A percentile compares a stretch with the other conserved stretches of the same genome.
Evolutionary conservation across 768 basidiomycete species (phyloP).

Genomic region (Suillus alpinus): DNA sequence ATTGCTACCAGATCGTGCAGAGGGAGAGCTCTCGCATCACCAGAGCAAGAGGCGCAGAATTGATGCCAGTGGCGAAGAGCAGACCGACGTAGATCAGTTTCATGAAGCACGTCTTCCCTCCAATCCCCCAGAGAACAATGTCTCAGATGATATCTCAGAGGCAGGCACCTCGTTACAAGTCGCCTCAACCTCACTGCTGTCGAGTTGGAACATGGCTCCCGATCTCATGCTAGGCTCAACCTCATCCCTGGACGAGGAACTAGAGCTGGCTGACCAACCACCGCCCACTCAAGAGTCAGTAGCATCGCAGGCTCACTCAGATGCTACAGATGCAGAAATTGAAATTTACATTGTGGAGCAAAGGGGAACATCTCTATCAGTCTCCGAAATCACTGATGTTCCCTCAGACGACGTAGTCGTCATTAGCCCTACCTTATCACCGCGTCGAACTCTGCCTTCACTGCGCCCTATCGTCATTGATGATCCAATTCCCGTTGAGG

Average conservation of each 20-base stretch:
- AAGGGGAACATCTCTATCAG: not conserved
- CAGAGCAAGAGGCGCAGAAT: constrained; percentile 5
- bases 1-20: not conserved
- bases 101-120: not conserved
- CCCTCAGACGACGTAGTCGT: not conserved
- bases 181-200: not conserved
- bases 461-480: not conserved
- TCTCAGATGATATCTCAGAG: not conserved
- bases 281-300: not conserved
- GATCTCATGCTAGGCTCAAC: not conserved
- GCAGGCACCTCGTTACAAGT: not conserved
- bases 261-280: not conserved
- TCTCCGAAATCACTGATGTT: not conserved
- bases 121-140: not conserved
- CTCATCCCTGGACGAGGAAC: not conserved
- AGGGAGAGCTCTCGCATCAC: not conserved
- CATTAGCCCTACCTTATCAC: not conserved
- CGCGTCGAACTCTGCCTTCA: not conserved
- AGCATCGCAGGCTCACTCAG: not conserved
- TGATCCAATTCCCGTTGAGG: not conserved
- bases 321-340: not conserved
- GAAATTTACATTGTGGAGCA: not conserved
- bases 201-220: not conserved
- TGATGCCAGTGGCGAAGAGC: not conserved
- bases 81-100: not conserved